phyloP scores from a whole-genome alignment of 1,284 basidiomycete species.

The Leccinum fallax region DNA sequence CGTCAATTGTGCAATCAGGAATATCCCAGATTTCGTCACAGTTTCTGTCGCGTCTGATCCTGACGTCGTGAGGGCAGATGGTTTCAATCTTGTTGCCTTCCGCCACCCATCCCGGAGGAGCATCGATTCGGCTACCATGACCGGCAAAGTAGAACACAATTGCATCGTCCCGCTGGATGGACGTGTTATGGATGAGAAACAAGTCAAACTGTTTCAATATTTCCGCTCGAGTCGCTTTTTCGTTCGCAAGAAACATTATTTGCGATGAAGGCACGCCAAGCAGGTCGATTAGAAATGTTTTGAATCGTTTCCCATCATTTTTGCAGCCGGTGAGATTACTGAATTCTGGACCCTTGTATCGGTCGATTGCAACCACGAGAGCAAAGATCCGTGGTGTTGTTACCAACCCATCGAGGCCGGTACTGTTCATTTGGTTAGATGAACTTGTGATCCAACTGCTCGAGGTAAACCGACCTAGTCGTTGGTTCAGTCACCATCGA shows the following conservation, averaged over 20 bases:
- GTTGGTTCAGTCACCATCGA: not conserved
- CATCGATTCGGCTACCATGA: slow-evolving; percentile 52
- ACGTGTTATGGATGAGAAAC: slow-evolving; percentile 56
- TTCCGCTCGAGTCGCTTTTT: slow-evolving; percentile 52
- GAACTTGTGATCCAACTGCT: not conserved
- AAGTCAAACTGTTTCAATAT: slow-evolving; percentile 49
- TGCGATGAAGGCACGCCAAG: slow-evolving; percentile 57
- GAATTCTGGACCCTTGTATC: slow-evolving; percentile 46
- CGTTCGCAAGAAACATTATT: slow-evolving; percentile 53
- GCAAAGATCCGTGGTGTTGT: slow-evolving; percentile 46
- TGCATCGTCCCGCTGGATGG: slow-evolving; percentile 57
- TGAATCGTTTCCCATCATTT: slow-evolving; percentile 55
- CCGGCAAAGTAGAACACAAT: slow-evolving; percentile 68
- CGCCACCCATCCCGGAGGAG: slow-evolving; percentile 56
- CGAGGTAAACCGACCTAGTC: not conserved
- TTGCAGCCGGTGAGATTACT: slow-evolving; percentile 58
- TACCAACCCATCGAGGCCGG: not conserved
- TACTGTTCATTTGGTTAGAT: not conserved
- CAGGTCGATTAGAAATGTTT: slow-evolving; percentile 50
- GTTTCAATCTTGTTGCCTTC: slow-evolving; percentile 49
- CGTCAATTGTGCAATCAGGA: slow-evolving; percentile 53
- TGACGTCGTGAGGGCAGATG: slow-evolving; percentile 58
- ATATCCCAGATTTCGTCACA: slow-evolving; percentile 37
- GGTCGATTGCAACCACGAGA: slow-evolving; percentile 60
- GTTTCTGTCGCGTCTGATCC: slow-evolving; percentile 41